Base-by-base conservation (phyloP, 768 basidiomycete genomes). In the Lactarius sp. region DNA sequence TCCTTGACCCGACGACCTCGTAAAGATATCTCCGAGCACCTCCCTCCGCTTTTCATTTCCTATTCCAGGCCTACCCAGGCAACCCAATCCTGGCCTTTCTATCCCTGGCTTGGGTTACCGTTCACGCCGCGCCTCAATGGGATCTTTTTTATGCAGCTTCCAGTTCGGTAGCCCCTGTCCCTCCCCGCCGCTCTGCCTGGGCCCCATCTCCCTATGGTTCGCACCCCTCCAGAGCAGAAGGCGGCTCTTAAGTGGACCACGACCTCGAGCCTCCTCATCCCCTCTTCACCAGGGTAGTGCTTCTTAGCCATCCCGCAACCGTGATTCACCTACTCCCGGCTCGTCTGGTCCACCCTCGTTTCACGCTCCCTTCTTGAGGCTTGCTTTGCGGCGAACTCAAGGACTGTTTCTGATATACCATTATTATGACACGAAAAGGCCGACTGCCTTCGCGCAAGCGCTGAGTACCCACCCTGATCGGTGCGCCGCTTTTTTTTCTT, bases 361-460 rank as follows among this genome's bases (percentile, higher is more conserved):
- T 77, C 83, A 88, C 31, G 76, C 82, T 0, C 85, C 88, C 1
- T 88, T 88, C 75, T 81, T 88, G 58, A 81, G 85, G 4, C 88
- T 87, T 0, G 80, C 86, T 1, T 86, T 85, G 0, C 80, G 87
- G n/a, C 86, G 86, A 0, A 49, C 13, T 6, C 18, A 13, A 36
- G 41, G 41, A 52, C 18, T 37, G 14, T 37, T 27, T 39, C 39
- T 7, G 52, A 20, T 39, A 14, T 42, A 42, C 51, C 18, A 20
- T 34, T 42, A 13, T 33, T 47, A 27, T 27, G 22, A 49, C 20
- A 49, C 27, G 27, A 27, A 49, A 14, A 27, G 20, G 47, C 6
- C 2, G 12, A 22, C 20, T 4, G 10, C 39, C 39, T 41, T 41
- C 39, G 13, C 13, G 39, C 27, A 12, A 12, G 39, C 39, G 39